A percentile compares a stretch with the other conserved stretches of the same genome.
These are phyloP conservation scores for Coniochaeta sp. DNA, from an alignment of 2,329 filamentous ascomycete species.

Conservation along the genomic window DNA sequence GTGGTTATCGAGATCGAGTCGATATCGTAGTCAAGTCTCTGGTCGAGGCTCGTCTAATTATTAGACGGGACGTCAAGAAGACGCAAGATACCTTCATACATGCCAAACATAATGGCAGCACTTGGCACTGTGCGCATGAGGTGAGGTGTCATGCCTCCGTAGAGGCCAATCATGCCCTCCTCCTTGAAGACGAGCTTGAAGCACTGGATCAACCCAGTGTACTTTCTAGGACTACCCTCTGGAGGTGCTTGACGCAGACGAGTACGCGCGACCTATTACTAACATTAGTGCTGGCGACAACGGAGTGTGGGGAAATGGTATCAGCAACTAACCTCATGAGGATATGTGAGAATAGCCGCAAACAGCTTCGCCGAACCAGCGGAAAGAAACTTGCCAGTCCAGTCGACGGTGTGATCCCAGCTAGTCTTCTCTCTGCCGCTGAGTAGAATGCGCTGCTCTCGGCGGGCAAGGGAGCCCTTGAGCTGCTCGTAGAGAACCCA, in stretches of 20 bases:
- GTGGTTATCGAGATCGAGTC: neutral
- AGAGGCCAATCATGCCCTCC: constrained; percentile 78
- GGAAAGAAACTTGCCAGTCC: constrained; percentile 70
- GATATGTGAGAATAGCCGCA: constrained; percentile 79
- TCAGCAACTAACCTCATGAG: constrained; percentile 65
- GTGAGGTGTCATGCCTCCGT: constrained; percentile 87
- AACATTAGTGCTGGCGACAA: constrained; percentile 6
- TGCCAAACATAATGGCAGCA: constrained; percentile 94
- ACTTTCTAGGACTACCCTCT: constrained; percentile 66
- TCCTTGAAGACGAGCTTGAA: constrained; percentile 83
- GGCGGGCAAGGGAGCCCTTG: constrained; percentile 62
- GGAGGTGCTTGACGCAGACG: constrained; percentile 78
- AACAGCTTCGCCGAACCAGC: constrained; percentile 81
- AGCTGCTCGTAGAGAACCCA: constrained; percentile 94
- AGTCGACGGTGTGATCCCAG: constrained; percentile 70
- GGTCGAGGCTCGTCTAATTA: neutral
- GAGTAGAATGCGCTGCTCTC: constrained; percentile 50
- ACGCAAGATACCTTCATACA: constrained; percentile 58
- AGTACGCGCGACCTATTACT: constrained; percentile 64
- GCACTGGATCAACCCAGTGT: constrained; percentile 81
- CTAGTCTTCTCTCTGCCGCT: constrained; percentile 56
- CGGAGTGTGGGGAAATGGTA: neutral
- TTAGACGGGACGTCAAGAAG: constrained; percentile 27
- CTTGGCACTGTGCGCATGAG: constrained; percentile 86
- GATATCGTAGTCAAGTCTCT: neutral